Conservation (phyloP, 2,329 filamentous ascomycete genomes). For the Aspergillus eucalypticola region DNA sequence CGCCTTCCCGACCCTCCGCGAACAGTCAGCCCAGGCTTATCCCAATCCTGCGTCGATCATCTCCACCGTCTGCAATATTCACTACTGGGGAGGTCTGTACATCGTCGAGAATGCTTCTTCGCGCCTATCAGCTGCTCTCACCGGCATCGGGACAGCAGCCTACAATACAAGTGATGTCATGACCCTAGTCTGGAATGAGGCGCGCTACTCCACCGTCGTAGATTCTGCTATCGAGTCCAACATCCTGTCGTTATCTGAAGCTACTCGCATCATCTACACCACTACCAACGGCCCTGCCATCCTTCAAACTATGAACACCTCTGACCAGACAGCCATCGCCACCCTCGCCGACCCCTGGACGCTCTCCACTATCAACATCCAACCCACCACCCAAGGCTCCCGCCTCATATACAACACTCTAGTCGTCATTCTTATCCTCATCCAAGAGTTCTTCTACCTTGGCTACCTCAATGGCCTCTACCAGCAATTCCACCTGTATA, state of each 20-base stretch:
- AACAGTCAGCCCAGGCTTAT: conserved; percentile 21
- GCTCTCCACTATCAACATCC: conserved; percentile 39
- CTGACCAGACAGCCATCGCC: conserved; percentile 34
- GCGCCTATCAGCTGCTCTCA: conserved; percentile 39
- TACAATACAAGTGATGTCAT: conserved; percentile 43
- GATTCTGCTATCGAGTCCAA: conserved; percentile 36
- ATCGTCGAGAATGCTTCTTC: conserved; percentile 38
- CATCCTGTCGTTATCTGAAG: conserved; percentile 36
- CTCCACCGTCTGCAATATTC: conserved; percentile 34
- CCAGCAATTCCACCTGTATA: conserved; percentile 40
- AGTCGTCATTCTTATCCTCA: conserved; percentile 47
- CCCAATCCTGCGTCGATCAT: conserved; percentile 22
- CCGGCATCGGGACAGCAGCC: conserved; percentile 30
- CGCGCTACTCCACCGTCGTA: conserved; percentile 43
- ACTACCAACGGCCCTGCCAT: conserved; percentile 34
- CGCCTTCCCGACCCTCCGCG: conserved; percentile 34
- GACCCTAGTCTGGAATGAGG: conserved; percentile 49
- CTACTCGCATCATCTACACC: conserved; percentile 38
- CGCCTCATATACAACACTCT: conserved; percentile 50
- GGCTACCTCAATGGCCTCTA: conserved; percentile 49
- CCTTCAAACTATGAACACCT: conserved; percentile 22
- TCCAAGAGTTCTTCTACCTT: conserved; percentile 53
- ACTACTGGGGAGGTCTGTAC: conserved; percentile 42
- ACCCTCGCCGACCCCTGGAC: conserved; percentile 44
- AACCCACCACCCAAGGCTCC: conserved; percentile 45